Conservation (phyloP, 2,329 filamentous ascomycete species). For the Chrysoporthe cubensis region DNA sequence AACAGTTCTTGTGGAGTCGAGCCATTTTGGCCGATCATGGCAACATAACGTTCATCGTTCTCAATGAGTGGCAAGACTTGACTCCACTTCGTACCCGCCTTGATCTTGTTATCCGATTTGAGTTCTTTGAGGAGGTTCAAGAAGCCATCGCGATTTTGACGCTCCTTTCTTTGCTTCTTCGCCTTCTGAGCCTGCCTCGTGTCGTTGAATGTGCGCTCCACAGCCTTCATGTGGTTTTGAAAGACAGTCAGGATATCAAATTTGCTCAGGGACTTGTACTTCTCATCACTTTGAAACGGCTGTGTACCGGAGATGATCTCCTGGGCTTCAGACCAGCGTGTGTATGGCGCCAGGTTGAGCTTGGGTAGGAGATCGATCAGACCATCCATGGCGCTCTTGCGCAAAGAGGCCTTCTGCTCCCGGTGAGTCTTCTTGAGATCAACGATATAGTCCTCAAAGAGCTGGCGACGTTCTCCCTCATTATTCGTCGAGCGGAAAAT, state of each 20-base stretch:
- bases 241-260: constrained; percentile 92
- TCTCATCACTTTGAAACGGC: constrained; percentile 78
- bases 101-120: constrained; percentile 76
- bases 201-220: constrained; percentile 92
- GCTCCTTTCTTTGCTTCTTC: constrained; percentile 77
- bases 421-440: constrained; percentile 80
- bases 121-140: constrained; percentile 75
- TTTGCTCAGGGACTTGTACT: constrained; percentile 83
- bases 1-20: constrained; percentile 90
- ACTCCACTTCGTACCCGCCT: constrained; percentile 88
- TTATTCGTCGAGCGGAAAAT: constrained; percentile 91
- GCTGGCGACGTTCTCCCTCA: constrained; percentile 82
- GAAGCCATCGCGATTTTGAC: constrained; percentile 84
- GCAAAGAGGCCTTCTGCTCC: constrained; percentile 72
- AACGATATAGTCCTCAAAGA: constrained; percentile 92
- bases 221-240: constrained; percentile 89
- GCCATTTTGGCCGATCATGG: constrained; percentile 81
- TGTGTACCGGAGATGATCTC: constrained; percentile 77
- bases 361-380: constrained; percentile 77
- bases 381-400: constrained; percentile 83
- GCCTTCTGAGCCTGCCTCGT: constrained; percentile 86
- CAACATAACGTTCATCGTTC: constrained; percentile 79
- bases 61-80: constrained; percentile 75
- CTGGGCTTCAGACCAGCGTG: constrained; percentile 90
- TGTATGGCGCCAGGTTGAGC: constrained; percentile 88